phyloP scores from a whole-genome alignment of 1,284 basidiomycete genomes.

The Polyporus tsugae region DNA sequence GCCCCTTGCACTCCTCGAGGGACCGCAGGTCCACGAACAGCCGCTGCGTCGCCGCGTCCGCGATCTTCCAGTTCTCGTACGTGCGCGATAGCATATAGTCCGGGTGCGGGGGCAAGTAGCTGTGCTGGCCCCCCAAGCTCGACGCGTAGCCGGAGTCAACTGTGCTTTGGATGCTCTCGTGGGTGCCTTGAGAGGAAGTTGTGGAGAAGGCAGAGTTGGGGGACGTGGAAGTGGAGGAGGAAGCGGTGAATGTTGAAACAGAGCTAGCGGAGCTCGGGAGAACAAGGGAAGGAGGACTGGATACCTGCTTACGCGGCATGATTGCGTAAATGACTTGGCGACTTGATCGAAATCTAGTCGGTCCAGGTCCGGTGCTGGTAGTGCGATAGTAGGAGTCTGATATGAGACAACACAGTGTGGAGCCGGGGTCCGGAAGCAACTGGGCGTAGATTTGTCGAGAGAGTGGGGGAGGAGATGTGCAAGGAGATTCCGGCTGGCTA shows the following conservation, averaged over 20 bases:
- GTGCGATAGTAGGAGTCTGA: not conserved
- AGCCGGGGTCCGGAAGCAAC: not conserved
- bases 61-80: conserved; percentile 35
- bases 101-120: conserved; percentile 21
- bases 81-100: conserved; percentile 31
- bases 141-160: conserved; percentile 32
- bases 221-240: not conserved
- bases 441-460: not conserved
- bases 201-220: not conserved
- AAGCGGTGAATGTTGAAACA: conserved; percentile 1
- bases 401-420: not conserved
- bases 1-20: conserved; percentile 24
- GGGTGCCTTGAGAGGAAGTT: conserved; percentile 3
- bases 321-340: not conserved
- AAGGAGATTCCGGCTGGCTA: not conserved
- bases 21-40: conserved; percentile 24
- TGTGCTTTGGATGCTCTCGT: conserved; percentile 11
- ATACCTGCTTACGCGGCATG: not conserved
- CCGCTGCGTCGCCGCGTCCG: conserved; percentile 35
- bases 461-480: not conserved
- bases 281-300: conserved; percentile 3
- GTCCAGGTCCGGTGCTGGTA: not conserved
- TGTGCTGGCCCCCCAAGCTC: not conserved
- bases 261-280: conserved; percentile 14
- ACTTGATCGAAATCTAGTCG: not conserved